Conservation (phyloP, 805 yeast species). For the Saccharomycopsis lassenensis region DNA sequence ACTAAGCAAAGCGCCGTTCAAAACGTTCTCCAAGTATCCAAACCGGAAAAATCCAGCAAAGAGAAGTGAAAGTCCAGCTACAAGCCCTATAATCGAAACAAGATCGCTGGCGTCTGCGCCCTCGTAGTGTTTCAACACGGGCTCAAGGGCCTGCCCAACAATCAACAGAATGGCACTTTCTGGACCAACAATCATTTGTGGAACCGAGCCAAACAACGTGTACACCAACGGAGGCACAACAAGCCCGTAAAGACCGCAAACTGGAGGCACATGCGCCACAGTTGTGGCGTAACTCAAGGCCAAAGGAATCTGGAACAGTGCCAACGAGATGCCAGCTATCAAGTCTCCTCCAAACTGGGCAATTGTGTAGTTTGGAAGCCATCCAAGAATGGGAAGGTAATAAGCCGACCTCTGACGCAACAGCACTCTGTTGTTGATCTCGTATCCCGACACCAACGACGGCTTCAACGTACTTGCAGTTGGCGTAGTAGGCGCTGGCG, state of each 20-base stretch:
- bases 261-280: slow-evolving; percentile 72
- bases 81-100: slow-evolving; percentile 57
- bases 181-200: slow-evolving; percentile 85
- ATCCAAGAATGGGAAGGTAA: slow-evolving; percentile 55
- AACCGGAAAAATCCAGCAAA: slow-evolving; percentile 72
- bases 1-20: slow-evolving; percentile 63
- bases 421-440: slow-evolving; percentile 13
- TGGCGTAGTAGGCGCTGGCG: neutral
- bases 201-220: slow-evolving; percentile 72
- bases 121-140: slow-evolving; percentile 33
- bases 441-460: too few relatives aligned
- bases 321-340: slow-evolving; percentile 77
- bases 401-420: slow-evolving; percentile 35
- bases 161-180: slow-evolving; percentile 81
- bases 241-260: slow-evolving; percentile 67
- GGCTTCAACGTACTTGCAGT: neutral
- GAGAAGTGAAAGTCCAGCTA: slow-evolving; percentile 63
- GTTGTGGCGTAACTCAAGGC: slow-evolving; percentile 67
- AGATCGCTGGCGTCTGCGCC: slow-evolving; percentile 37
- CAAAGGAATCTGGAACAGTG: slow-evolving; percentile 86
- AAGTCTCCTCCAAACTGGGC: slow-evolving; percentile 45
- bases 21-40: slow-evolving; percentile 74
- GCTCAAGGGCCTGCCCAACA: slow-evolving; percentile 68
- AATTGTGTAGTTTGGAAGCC: slow-evolving; percentile 46
- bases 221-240: slow-evolving; percentile 73